Conservation (phyloP, 108 stramenopile genomes). For the Skeletonema menzelii region DNA sequence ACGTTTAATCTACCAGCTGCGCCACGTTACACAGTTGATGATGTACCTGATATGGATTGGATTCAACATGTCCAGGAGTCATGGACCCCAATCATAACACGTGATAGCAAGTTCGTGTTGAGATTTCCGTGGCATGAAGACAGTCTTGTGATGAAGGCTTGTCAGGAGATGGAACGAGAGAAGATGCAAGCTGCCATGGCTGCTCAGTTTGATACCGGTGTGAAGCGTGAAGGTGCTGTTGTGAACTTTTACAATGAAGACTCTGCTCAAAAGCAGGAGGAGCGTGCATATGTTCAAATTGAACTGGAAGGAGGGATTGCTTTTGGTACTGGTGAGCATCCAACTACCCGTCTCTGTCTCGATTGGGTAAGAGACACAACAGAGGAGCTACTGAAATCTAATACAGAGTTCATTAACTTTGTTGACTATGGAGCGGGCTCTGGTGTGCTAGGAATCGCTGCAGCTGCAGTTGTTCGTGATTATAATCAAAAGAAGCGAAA, state of each 20-base stretch:
- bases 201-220: conserved; percentile 22
- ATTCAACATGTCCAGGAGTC: conserved; percentile 73
- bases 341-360: conserved; percentile 79
- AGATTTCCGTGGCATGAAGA: conserved; percentile 79
- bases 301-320: conserved; percentile 78
- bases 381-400: conserved; percentile 18
- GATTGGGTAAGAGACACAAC: conserved; percentile 56
- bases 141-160: conserved; percentile 47
- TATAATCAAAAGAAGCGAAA: conserved; percentile 12
- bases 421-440: conserved; percentile 85
- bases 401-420: conserved; percentile 26
- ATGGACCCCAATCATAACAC: conserved; percentile 75
- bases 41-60: conserved; percentile 78
- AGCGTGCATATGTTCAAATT: conserved; percentile 43
- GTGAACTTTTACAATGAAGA: conserved; percentile 34
- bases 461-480: conserved; percentile 55
- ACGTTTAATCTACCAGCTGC: conserved; percentile 33
- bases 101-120: conserved; percentile 52
- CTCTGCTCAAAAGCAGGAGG: conserved; percentile 4
- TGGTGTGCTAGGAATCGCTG: conserved; percentile 83
- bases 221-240: conserved; percentile 41
- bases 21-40: conserved; percentile 41
- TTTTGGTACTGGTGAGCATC: conserved; percentile 90
- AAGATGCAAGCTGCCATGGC: conserved; percentile 31
- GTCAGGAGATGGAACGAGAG: conserved; percentile 37